Conservation (phyloP, 257 asterid species). For the Capsicum baccatum region DNA sequence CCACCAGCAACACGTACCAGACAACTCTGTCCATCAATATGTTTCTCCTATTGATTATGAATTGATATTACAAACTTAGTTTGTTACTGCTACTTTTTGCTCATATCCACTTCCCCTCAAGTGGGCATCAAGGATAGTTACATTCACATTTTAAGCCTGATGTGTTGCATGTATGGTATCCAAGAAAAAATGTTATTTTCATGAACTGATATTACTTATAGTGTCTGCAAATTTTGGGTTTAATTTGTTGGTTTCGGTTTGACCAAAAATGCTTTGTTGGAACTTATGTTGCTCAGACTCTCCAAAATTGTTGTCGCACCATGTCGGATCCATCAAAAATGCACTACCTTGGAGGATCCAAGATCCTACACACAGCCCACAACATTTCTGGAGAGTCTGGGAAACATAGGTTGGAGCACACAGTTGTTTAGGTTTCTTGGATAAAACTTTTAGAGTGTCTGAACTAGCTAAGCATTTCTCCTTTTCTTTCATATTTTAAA, state of each 20-base stretch:
- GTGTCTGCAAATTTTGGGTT: neutral
- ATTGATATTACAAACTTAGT: neutral
- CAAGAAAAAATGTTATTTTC: neutral
- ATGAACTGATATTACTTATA: neutral
- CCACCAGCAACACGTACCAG: too few relatives aligned
- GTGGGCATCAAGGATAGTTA: neutral
- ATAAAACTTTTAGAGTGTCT: neutral
- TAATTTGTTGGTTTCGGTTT: neutral
- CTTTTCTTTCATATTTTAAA: neutral
- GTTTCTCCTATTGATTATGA: neutral
- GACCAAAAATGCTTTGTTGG: neutral
- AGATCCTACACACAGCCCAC: too few relatives aligned
- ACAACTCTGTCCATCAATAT: too few relatives aligned
- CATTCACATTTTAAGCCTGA: constrained; percentile 7
- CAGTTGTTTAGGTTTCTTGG: neutral
- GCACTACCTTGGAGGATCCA: too few relatives aligned
- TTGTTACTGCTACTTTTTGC: neutral
- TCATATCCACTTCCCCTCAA: neutral
- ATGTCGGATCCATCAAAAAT: too few relatives aligned
- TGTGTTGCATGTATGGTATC: neutral
- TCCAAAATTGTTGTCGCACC: too few relatives aligned
- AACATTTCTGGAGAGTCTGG: too few relatives aligned
- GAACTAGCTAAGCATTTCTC: neutral
- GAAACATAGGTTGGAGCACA: neutral
- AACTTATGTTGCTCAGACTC: neutral